Conservation (phyloP, 352 stramenopile species). For the Globisporangium apiculatum region DNA sequence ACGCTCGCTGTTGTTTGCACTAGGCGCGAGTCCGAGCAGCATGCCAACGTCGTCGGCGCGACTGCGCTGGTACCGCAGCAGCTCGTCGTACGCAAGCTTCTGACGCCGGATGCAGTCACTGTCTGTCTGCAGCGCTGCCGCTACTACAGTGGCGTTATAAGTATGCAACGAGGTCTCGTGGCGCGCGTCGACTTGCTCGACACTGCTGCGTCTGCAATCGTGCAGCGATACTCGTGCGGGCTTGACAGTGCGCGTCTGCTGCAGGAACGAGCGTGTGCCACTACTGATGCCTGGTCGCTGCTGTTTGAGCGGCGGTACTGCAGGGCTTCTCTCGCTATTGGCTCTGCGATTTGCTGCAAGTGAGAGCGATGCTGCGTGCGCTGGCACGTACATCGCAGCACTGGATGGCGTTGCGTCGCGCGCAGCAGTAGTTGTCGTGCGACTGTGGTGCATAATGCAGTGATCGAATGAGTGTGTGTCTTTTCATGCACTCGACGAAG, state of each 20-base stretch:
- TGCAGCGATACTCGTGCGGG: not conserved
- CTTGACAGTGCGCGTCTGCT: not conserved
- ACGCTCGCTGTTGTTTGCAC: conserved; percentile 2
- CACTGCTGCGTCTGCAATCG: not conserved
- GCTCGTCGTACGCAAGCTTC: conserved; percentile 31
- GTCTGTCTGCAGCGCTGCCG: conserved; percentile 4
- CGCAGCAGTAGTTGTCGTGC: no score
- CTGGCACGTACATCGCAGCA: not conserved
- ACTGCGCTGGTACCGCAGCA: conserved; percentile 24
- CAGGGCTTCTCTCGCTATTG: not conserved
- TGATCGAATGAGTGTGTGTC: no score
- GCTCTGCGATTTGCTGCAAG: not conserved
- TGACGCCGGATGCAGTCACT: conserved; percentile 7
- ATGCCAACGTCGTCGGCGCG: conserved; percentile 24
- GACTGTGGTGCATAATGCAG: no score
- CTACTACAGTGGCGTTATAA: not conserved
- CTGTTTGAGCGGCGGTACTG: not conserved
- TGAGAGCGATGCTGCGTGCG: not conserved
- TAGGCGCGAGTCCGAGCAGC: conserved; percentile 4
- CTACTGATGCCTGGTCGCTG: not conserved
- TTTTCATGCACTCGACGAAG: no score
- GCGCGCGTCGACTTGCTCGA: not conserved
- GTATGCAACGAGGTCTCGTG: conserved; percentile 2
- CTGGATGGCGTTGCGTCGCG: not conserved
- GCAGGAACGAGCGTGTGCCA: not conserved